A percentile compares a stretch with the other conserved stretches of the same genome.
Evolutionary conservation across 1,284 basidiomycete genomes (phyloP).

Genomic region (Inonotus obliquus): DNA sequence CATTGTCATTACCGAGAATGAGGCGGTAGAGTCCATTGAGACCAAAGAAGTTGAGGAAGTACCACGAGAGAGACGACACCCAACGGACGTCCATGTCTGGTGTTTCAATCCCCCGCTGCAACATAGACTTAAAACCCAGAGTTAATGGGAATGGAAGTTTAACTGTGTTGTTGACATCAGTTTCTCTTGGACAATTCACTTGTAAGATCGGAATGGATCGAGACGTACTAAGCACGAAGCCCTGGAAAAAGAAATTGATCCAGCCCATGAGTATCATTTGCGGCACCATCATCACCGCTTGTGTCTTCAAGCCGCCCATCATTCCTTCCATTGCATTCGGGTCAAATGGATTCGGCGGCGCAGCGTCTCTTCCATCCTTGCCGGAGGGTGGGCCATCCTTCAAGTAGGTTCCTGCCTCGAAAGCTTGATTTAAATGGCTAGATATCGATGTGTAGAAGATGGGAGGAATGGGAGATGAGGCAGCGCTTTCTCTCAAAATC

Average conservation of each 20-base stretch:
- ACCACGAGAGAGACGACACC: conserved; percentile 99
- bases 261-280: conserved; percentile 99
- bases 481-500: conserved; percentile 74
- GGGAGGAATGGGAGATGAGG: conserved; percentile 79
- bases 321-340: conserved; percentile 94
- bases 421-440: conserved; percentile 63
- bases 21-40: conserved; percentile 93
- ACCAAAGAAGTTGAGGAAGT: conserved; percentile 98
- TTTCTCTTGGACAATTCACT: not conserved
- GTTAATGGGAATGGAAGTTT: conserved; percentile 97
- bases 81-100: conserved; percentile 97
- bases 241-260: conserved; percentile 99
- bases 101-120: conserved; percentile 94
- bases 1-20: conserved; percentile 87
- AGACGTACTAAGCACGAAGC: conserved; percentile 91
- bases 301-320: conserved; percentile 99
- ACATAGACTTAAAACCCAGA: conserved; percentile 97
- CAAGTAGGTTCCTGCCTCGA: conserved; percentile 74
- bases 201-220: conserved; percentile 1
- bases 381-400: conserved; percentile 75
- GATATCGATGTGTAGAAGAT: conserved; percentile 75
- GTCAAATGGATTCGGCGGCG: conserved; percentile 78
- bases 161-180: conserved; percentile 46
- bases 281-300: conserved; percentile 97
- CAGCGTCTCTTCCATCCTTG: conserved; percentile 40